A percentile compares a stretch with the other conserved stretches of the same genome.
Conservation (phyloP, 2,329 filamentous ascomycete genomes). For the Xylaria arbuscula region DNA sequence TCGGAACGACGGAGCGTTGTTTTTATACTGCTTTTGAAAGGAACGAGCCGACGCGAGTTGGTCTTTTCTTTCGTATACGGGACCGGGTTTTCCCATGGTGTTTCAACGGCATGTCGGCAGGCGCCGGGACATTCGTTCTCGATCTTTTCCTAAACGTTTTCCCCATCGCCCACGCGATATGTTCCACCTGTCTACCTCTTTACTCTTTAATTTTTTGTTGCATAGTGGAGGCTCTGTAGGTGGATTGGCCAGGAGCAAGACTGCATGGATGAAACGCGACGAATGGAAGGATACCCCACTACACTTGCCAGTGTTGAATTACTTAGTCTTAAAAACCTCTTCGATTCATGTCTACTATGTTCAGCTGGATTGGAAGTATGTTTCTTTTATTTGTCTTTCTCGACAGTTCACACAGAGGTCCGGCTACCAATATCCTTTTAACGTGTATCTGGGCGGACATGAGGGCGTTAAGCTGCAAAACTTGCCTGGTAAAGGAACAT, state of each 20-base stretch:
- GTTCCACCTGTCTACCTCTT: conserved; percentile 39
- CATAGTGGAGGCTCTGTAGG: conserved; percentile 44
- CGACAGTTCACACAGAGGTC: conserved; percentile 43
- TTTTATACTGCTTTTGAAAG: conserved; percentile 42
- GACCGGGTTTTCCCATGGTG: conserved; percentile 36
- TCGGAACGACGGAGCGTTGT: conserved; percentile 47
- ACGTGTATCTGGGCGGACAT: conserved; percentile 39
- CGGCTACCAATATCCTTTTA: conserved; percentile 41
- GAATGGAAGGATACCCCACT: conserved; percentile 52
- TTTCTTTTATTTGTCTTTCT: conserved; percentile 29
- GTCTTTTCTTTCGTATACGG: conserved; percentile 37
- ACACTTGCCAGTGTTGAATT: conserved; percentile 47
- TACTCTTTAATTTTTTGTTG: conserved; percentile 42
- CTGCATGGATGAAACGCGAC: conserved; percentile 51
- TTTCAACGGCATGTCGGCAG: conserved; percentile 45
- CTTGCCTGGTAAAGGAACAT: conserved; percentile 40
- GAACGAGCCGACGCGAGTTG: conserved; percentile 40
- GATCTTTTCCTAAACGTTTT: conserved; percentile 50
- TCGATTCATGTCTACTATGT: conserved; percentile 49
- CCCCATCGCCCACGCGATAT: conserved; percentile 52
- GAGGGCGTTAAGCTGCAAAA: conserved; percentile 42
- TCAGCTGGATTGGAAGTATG: conserved; percentile 40
- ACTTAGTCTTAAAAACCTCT: conserved; percentile 38
- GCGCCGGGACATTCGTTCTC: conserved; percentile 52
- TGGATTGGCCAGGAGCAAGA: conserved; percentile 46